These are phyloP conservation scores for Acanthamoeba sp. DNA, from an alignment of 208 protist species.

Conservation along the genomic window DNA sequence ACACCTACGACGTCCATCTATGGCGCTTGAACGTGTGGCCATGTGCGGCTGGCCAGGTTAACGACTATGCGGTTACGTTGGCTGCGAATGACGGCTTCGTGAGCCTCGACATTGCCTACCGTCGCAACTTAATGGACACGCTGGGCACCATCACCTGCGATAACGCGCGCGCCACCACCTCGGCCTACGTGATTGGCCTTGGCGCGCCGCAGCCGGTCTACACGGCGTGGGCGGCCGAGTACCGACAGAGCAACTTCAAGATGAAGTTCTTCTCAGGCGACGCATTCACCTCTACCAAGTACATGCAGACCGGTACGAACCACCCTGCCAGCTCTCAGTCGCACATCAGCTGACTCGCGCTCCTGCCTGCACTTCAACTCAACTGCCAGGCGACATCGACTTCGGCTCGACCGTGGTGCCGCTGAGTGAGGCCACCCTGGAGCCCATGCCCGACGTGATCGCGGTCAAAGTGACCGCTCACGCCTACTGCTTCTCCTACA, in stretches of 20 bases:
- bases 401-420: constrained; percentile 9
- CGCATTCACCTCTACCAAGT: not conserved
- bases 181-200: not conserved
- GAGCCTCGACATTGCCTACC: constrained; percentile 14
- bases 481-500: not conserved
- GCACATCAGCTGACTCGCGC: no score
- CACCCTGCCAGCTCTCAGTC: no score
- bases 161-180: not conserved
- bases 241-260: not conserved
- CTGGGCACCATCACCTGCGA: constrained; percentile 34
- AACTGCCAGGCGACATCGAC: not conserved
- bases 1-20: no score
- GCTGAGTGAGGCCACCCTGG: not conserved
- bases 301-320: not conserved
- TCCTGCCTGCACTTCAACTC: no score
- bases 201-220: constrained; percentile 1
- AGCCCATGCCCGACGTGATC: constrained; percentile 4
- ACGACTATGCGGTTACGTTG: constrained; percentile 3
- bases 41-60: not conserved
- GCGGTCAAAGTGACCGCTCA: not conserved
- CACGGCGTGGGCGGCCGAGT: constrained; percentile 11
- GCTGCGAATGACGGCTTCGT: not conserved
- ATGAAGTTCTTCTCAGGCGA: constrained; percentile 44
- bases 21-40: not conserved
- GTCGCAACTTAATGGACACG: not conserved